Evolutionary conservation across 2,329 filamentous ascomycete species (phyloP), one percentile per base, ranked within the genome.

Genomic region (Penicillium fuscoglaucum): DNA sequence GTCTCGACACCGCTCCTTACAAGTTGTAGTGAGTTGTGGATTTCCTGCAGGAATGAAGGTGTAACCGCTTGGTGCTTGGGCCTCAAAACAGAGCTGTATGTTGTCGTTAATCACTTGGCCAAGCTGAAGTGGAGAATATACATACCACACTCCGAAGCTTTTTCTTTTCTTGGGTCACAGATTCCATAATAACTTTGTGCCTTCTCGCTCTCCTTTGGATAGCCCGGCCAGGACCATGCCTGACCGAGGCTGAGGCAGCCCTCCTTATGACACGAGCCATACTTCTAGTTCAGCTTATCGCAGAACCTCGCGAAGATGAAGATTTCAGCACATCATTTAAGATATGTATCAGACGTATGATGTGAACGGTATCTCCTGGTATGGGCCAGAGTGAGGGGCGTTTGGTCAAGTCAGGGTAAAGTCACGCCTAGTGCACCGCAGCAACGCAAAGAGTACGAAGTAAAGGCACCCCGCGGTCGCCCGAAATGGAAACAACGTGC

Each of bases 31-130:
- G 49, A 88, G 77, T 54, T 83, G 80, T 2, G 84, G 83, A 60
- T 84, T 83, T 26, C 85, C 85, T 46, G 83, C 80, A 24, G 83
- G 81, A 50, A 88, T 80, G 66, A 86, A 87, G 0, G 80, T 83
- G 68, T 86, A 87, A n/a, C 84, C 85, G 48, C 73, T 72, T 10
- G 84, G 84, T 24, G 85, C 78, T 63, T 80, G 76, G n/a, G 77
- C 74, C 59, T 80, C 77, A 64, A 84, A 85, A 21, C 81, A 81
- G 44, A 83, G 78, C 84, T 87, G 70, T 52, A 40, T 55, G 37
- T 31, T 55, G 52, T 61, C 58, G 74, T 80, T 68, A 78, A 73
- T 70, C 31, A 63, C 62, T 26, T 12, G 15, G 58, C 46, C 43
- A 39, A 29, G n/a, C 49, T 48, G 47, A 56, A 37, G 15, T 35